Evolutionary conservation across 2,329 filamentous ascomycete genomes (phyloP), one percentile per base, ranked within the genome.

Genomic region (Epichloe brachyelytri): DNA sequence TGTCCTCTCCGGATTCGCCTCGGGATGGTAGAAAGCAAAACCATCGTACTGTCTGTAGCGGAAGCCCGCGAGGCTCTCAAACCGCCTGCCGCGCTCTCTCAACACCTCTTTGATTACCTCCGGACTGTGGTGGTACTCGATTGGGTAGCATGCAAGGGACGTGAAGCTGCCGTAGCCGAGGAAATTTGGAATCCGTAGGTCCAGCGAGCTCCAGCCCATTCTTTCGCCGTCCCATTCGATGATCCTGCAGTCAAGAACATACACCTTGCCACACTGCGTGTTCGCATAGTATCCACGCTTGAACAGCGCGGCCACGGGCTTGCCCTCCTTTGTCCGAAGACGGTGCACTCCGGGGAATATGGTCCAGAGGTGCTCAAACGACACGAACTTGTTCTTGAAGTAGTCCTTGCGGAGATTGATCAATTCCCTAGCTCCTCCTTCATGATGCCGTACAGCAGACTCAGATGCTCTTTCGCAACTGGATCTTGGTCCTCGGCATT

Each of bases 291-390:
- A 59, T 1, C 66, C 64, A 48, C 65, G 59, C 6, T 62, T 56
- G 17, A 73, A 69, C 55, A 67, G 63, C 43, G 68, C 68, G 12
- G 68, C 68, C 3, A 65, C 66, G 4, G 67, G 61, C 12, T 66
- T 68, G 8, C 67, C 71, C 49, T 68, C 65, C 54, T 68, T 6
- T 62, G 59, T 0, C 68, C 65, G 48, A 70, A 67, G 2, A 77
- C 58, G 5, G 65, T 63, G 43, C 62, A 65, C 0, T 71, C 72
- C 0, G 75, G 76, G 68, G 58, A 78, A 76, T 30, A 79, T 68
- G n/a, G 73, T 72, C 75, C 74, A 78, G 10, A 73, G 64, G 45
- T 79, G 71, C 12, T 72, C 67, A 48, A 73, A 78, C 0, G 73
- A 73, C 48, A 80, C 72, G 44, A 78, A 76, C 0, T 71, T 69